Evolutionary conservation across 2,329 filamentous ascomycete genomes (phyloP).

Genomic region (Fusarium marasasianum): DNA sequence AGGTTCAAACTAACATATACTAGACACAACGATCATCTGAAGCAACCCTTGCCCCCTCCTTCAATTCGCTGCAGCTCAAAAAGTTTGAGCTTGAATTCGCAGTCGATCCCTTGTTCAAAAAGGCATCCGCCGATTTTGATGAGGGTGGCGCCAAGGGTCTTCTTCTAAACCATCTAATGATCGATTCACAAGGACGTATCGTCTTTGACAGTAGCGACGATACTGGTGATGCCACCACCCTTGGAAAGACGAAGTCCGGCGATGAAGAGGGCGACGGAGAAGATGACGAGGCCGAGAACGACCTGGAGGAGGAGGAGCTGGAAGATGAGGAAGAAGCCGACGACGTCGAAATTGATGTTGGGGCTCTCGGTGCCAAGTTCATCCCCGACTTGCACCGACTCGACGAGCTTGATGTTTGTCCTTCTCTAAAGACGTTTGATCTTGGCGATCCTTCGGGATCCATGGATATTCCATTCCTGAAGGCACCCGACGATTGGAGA

Average conservation of each 20-base stretch:
- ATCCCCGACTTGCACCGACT: conserved; percentile 82
- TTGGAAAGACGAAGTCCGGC: conserved; percentile 50
- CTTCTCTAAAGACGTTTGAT: conserved; percentile 92
- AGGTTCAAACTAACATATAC: conserved; percentile 11
- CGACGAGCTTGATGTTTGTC: conserved; percentile 91
- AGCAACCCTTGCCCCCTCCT: conserved; percentile 89
- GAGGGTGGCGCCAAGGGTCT: conserved; percentile 97
- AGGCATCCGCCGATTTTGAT: conserved; percentile 97
- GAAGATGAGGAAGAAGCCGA: conserved; percentile 56
- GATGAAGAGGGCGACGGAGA: conserved; percentile 53
- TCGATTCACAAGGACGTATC: conserved; percentile 89
- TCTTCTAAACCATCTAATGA: conserved; percentile 94
- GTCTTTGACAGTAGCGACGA: conserved; percentile 99
- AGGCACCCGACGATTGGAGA: conserved; percentile 86
- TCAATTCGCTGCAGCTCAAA: conserved; percentile 89
- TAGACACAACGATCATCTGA: conserved; percentile 82
- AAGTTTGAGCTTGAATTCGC: conserved; percentile 98
- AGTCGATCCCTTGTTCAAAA: conserved; percentile 98
- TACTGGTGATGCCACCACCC: conserved; percentile 59
- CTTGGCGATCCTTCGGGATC: conserved; percentile 86
- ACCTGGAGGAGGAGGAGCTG: conserved; percentile 41
- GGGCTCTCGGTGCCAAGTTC: conserved; percentile 78
- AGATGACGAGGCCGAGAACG: conserved; percentile 48
- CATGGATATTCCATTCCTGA: conserved; percentile 90
- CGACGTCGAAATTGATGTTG: conserved; percentile 79